A percentile compares a stretch with the other conserved stretches of the same genome.
These are phyloP conservation scores for Plasmopara halstedii DNA, from an alignment of 352 stramenopile species.

Conservation along the genomic window DNA sequence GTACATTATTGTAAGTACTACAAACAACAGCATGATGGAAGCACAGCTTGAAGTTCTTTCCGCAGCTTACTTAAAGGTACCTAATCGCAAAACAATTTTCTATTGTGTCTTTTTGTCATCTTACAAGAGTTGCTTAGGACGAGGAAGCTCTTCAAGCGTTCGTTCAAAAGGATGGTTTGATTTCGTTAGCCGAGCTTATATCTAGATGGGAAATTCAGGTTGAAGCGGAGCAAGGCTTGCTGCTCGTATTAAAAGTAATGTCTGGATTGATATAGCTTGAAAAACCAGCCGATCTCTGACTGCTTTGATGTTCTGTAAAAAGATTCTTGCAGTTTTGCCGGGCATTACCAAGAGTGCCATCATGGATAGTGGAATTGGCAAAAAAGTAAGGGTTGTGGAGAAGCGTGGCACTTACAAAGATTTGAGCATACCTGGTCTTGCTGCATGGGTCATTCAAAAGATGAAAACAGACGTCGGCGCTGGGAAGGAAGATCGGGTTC, in stretches of 20 bases:
- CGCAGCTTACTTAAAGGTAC: slow-evolving; percentile 32
- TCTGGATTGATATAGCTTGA: background rate
- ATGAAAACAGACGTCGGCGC: slow-evolving; percentile 34
- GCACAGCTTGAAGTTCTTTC: slow-evolving; percentile 30
- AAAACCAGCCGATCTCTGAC: background rate
- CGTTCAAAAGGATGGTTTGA: slow-evolving; percentile 40
- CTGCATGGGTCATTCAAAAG: slow-evolving; percentile 45
- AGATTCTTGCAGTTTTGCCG: slow-evolving; percentile 54
- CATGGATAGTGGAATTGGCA: slow-evolving; percentile 43
- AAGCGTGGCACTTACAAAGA: slow-evolving; percentile 24
- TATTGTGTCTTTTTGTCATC: no score
- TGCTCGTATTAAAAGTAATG: slow-evolving; percentile 57
- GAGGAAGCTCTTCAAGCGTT: slow-evolving; percentile 46
- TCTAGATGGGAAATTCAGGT: slow-evolving; percentile 35
- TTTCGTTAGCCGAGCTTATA: slow-evolving; percentile 36
- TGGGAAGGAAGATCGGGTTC: slow-evolving; percentile 7
- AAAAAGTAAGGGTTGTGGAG: slow-evolving; percentile 32
- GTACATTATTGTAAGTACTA: slow-evolving; percentile 47
- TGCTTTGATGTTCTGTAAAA: background rate
- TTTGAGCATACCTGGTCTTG: slow-evolving; percentile 31
- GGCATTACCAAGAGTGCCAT: slow-evolving; percentile 39
- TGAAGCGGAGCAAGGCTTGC: slow-evolving; percentile 43
- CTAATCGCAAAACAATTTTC: no score
- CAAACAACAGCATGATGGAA: slow-evolving; percentile 17
- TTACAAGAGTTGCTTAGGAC: slow-evolving; percentile 26